Percentiles rank a stretch among this genome's conserved stretches.
Evolutionary conservation across 164 flowering plant genomes (phyloP).

Genomic region (Magnolia kwangsiensis): DNA sequence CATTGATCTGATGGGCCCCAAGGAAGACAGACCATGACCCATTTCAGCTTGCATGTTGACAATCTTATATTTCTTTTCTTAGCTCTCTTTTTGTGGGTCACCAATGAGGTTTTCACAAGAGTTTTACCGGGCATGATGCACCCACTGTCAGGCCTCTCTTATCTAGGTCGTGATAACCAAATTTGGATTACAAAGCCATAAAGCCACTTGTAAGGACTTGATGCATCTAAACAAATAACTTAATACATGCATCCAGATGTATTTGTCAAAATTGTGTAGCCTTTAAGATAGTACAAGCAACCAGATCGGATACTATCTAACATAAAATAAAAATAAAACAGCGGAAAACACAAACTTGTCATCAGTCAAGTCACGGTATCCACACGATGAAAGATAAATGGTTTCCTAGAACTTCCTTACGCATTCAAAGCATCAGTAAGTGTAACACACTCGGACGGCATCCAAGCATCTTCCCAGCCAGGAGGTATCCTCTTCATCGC

Average conservation of each 20-base stretch:
- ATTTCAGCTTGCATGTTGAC: neutral
- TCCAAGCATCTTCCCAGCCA: conserved; percentile 72
- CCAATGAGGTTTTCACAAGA: neutral
- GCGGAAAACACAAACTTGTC: neutral
- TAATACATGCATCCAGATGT: neutral
- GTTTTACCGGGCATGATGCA: neutral
- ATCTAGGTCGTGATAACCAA: neutral
- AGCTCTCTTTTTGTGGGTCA: neutral
- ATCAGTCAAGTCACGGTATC: neutral
- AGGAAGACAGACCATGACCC: neutral
- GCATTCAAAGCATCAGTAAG: conserved; percentile 70
- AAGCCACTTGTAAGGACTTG: too few species aligned
- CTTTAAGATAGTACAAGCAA: neutral
- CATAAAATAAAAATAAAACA: too few species aligned
- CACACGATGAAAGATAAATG: neutral
- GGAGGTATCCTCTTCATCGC: conserved; percentile 80
- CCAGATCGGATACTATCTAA: neutral
- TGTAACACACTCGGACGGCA: conserved; percentile 62
- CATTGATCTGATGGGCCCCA: neutral
- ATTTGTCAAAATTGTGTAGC: neutral
- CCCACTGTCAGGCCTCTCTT: neutral
- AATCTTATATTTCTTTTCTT: neutral
- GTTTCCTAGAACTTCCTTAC: conserved; percentile 35
- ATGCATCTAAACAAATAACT: neutral
- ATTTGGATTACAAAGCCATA: too few species aligned